These are phyloP conservation scores for Vigna nakashimae DNA, from an alignment of 306 rosid species.

Conservation along the genomic window DNA sequence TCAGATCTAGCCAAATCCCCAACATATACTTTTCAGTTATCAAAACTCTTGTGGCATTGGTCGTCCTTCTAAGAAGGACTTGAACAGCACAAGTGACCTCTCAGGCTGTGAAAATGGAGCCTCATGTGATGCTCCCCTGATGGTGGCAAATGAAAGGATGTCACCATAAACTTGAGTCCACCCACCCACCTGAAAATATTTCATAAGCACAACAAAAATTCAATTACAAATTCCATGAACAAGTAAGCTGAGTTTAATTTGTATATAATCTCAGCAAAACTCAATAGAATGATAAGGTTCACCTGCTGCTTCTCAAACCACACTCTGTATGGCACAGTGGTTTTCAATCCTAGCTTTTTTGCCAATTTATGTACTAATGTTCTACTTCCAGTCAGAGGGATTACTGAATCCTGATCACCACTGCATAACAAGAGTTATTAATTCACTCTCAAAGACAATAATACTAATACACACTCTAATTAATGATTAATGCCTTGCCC, in stretches of 20 bases:
- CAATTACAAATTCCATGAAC: background rate
- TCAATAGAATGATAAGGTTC: constrained; percentile 13
- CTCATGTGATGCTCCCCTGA: constrained; percentile 97
- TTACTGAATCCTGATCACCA: constrained; percentile 98
- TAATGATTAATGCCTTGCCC: background rate
- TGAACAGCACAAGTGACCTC: constrained; percentile 88
- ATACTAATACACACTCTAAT: background rate
- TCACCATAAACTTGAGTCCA: constrained; percentile 98
- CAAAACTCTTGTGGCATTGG: constrained; percentile 77
- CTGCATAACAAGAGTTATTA: constrained; percentile 49
- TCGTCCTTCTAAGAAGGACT: constrained; percentile 70
- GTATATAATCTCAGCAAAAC: constrained; percentile 11
- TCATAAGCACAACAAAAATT: background rate
- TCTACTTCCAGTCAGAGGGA: constrained; percentile 92
- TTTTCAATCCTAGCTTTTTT: constrained; percentile 62
- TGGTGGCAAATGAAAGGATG: constrained; percentile 85
- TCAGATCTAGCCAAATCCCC: constrained; percentile 4
- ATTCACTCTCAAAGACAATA: background rate
- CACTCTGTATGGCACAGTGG: constrained; percentile 87
- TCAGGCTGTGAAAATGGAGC: constrained; percentile 98
- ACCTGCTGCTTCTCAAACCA: constrained; percentile 96
- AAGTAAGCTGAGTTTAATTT: background rate
- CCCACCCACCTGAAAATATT: constrained; percentile 78
- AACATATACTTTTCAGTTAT: constrained; percentile 1
- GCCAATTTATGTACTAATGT: constrained; percentile 75